Percentiles rank a stretch among this genome's conserved stretches.
These are phyloP conservation scores for Isatis tinctoria DNA, from an alignment of 345 rosid species.

Conservation along the genomic window DNA sequence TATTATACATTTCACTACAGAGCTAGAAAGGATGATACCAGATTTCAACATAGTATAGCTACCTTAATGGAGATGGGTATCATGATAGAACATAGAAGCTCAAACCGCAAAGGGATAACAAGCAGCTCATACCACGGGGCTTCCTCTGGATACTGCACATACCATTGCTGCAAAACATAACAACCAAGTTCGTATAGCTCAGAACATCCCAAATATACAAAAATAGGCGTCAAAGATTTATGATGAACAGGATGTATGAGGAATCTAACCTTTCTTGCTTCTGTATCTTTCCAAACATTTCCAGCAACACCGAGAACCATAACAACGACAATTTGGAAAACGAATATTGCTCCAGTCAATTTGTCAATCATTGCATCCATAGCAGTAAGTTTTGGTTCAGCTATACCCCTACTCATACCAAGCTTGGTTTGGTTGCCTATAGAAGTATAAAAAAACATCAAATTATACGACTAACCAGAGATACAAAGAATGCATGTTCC, in stretches of 20 bases:
- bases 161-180: constrained; percentile 78
- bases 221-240: neutral
- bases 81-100: constrained; percentile 98
- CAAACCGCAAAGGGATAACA: constrained; percentile 93
- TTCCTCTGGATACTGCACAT: constrained; percentile 80
- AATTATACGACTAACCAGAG: neutral
- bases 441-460: neutral
- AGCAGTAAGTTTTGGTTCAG: constrained; percentile 98
- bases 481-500: constrained; percentile 1
- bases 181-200: constrained; percentile 10
- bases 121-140: constrained; percentile 96
- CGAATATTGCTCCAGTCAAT: constrained; percentile 96
- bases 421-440: constrained; percentile 96
- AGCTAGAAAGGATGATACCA: neutral
- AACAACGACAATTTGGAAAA: constrained; percentile 95
- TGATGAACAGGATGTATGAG: neutral
- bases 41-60: neutral
- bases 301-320: constrained; percentile 92
- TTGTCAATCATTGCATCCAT: constrained; percentile 99
- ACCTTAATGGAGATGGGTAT: constrained; percentile 98
- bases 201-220: constrained; percentile 12
- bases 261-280: constrained; percentile 78
- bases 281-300: constrained; percentile 98
- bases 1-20: neutral
- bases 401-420: constrained; percentile 97